Conservation (phyloP, 1,139 yeast species). For the Protomyces inouyei region DNA sequence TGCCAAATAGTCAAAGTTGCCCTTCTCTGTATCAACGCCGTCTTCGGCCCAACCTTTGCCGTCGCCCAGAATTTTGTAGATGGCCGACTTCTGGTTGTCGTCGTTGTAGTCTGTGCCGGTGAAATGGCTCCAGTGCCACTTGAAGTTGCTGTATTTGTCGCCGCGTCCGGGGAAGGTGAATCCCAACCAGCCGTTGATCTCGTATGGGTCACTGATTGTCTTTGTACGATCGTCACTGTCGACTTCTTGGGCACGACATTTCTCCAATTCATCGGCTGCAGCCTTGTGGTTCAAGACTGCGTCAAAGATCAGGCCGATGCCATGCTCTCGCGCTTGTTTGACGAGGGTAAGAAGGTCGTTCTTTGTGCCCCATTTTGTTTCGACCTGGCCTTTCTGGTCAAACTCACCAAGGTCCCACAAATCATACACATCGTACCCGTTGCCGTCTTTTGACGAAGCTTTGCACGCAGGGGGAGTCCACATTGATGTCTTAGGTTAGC, state of each 20-base stretch:
- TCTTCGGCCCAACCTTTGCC: slow-evolving; percentile 31
- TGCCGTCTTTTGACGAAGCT: slow-evolving; percentile 32
- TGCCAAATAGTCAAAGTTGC: slow-evolving; percentile 32
- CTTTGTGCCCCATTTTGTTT: slow-evolving; percentile 33
- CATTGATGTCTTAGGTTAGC: not conserved
- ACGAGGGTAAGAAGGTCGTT: slow-evolving; percentile 29
- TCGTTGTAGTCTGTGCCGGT: slow-evolving; percentile 32
- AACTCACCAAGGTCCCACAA: slow-evolving; percentile 34
- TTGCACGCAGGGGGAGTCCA: slow-evolving; percentile 28
- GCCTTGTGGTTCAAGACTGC: slow-evolving; percentile 34
- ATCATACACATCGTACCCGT: slow-evolving; percentile 33
- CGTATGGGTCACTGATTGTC: slow-evolving; percentile 29
- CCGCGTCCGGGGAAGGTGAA: slow-evolving; percentile 33
- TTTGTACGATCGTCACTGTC: slow-evolving; percentile 33
- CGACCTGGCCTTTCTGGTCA: slow-evolving; percentile 32
- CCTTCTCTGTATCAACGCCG: slow-evolving; percentile 32
- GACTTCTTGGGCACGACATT: slow-evolving; percentile 31
- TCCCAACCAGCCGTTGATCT: slow-evolving; percentile 33
- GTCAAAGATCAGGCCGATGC: slow-evolving; percentile 27
- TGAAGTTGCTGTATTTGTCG: slow-evolving; percentile 30
- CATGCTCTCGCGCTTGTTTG: slow-evolving; percentile 26
- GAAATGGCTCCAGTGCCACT: slow-evolving; percentile 33
- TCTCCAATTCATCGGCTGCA: slow-evolving; percentile 32
- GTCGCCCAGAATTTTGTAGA: slow-evolving; percentile 32
- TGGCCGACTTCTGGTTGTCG: slow-evolving; percentile 31